A percentile compares a stretch with the other conserved stretches of the same genome.
These are phyloP conservation scores for Barnettozyma sucrosica DNA, from an alignment of 805 yeast genomes.

Conservation along the genomic window DNA sequence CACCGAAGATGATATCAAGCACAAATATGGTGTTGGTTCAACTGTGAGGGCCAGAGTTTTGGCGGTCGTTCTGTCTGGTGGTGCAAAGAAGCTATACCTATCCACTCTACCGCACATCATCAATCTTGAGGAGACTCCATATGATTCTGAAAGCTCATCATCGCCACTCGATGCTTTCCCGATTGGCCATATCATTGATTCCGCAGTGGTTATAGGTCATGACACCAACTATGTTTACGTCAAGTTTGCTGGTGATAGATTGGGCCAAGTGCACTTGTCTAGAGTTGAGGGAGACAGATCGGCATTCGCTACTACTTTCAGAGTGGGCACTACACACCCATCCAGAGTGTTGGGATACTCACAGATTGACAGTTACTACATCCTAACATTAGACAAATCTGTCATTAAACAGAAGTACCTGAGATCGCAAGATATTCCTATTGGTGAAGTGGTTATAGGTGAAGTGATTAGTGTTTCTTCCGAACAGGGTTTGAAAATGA, in stretches of 20 bases:
- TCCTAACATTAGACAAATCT: slow-evolving; percentile 63
- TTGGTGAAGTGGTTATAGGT: slow-evolving; percentile 59
- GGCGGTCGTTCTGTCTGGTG: slow-evolving; percentile 47
- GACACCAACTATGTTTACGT: slow-evolving; percentile 54
- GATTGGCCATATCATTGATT: slow-evolving; percentile 60
- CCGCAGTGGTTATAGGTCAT: slow-evolving; percentile 53
- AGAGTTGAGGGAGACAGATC: slow-evolving; percentile 47
- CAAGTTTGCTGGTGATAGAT: slow-evolving; percentile 46
- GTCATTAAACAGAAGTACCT: slow-evolving; percentile 61
- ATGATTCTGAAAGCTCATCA: slow-evolving; percentile 23
- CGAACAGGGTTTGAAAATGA: slow-evolving; percentile 63
- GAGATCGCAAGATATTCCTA: slow-evolving; percentile 63
- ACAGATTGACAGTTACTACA: slow-evolving; percentile 56
- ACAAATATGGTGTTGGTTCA: slow-evolving; percentile 63
- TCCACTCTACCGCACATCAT: slow-evolving; percentile 57
- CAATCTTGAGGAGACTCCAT: slow-evolving; percentile 23
- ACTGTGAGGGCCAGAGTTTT: slow-evolving; percentile 64
- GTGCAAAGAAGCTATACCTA: slow-evolving; percentile 53
- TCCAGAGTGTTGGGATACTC: slow-evolving; percentile 78
- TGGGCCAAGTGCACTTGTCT: slow-evolving; percentile 78
- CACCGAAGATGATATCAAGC: slow-evolving; percentile 43
- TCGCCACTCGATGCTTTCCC: slow-evolving; percentile 63
- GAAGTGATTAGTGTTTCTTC: slow-evolving; percentile 47
- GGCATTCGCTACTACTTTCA: slow-evolving; percentile 40
- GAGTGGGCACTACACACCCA: slow-evolving; percentile 57